These are phyloP conservation scores for Saccharomyces mikatae DNA, from an alignment of 805 yeast genomes.

Conservation along the genomic window DNA sequence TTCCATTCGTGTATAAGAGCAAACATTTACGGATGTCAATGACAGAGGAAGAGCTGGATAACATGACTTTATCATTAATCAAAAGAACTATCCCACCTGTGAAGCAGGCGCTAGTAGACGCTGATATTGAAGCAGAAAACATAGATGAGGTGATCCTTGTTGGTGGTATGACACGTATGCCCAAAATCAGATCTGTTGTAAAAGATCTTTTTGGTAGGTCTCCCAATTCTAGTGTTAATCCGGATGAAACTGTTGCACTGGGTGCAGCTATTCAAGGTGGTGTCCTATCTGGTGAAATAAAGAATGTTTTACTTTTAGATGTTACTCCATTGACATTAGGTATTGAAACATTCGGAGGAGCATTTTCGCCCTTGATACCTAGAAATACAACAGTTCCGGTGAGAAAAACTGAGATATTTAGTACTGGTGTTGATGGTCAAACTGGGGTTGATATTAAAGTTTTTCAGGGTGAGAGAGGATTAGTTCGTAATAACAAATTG, in stretches of 20 bases:
- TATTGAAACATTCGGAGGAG: slow-evolving; percentile 79
- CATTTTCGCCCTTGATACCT: slow-evolving; percentile 70
- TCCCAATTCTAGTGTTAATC: slow-evolving; percentile 69
- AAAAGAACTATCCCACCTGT: slow-evolving; percentile 66
- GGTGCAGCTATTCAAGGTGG: slow-evolving; percentile 92
- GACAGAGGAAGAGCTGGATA: slow-evolving; percentile 62
- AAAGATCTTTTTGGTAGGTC: slow-evolving; percentile 49
- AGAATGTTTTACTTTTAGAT: slow-evolving; percentile 68
- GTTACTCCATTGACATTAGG: slow-evolving; percentile 80
- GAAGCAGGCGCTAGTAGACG: slow-evolving; percentile 65
- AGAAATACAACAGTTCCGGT: slow-evolving; percentile 73
- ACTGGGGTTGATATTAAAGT: slow-evolving; percentile 76
- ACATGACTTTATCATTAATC: slow-evolving; percentile 57
- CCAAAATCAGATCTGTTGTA: slow-evolving; percentile 60
- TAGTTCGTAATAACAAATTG: slow-evolving; percentile 68
- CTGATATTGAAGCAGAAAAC: slow-evolving; percentile 55
- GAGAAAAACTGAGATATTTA: slow-evolving; percentile 63
- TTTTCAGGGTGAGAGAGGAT: slow-evolving; percentile 73
- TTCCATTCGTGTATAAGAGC: slow-evolving; percentile 61
- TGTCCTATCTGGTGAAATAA: slow-evolving; percentile 72
- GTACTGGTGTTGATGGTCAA: slow-evolving; percentile 80
- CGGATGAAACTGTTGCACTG: slow-evolving; percentile 89
- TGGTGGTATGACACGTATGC: slow-evolving; percentile 91
- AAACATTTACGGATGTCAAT: slow-evolving; percentile 52
- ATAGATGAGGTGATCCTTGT: slow-evolving; percentile 70